A percentile compares a stretch with the other conserved stretches of the same genome.
These are phyloP conservation scores for Fusarium redolens DNA, from an alignment of 2,329 filamentous ascomycete genomes.

Conservation along the genomic window DNA sequence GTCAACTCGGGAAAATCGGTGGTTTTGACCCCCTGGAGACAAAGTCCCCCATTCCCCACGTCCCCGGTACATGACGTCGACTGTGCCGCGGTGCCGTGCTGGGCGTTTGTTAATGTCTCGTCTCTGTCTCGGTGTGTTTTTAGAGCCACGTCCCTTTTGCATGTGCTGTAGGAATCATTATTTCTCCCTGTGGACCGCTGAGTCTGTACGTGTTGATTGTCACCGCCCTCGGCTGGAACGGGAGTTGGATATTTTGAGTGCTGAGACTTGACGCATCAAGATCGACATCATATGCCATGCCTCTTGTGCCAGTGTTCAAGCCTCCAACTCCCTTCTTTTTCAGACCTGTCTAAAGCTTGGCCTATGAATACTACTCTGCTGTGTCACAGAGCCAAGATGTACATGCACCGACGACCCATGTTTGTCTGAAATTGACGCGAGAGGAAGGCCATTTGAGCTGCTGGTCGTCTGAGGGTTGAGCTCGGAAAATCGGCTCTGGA, in stretches of 20 bases:
- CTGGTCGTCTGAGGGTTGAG: constrained; percentile 14
- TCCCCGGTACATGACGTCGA: constrained; percentile 42
- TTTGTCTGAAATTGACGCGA: constrained; percentile 10
- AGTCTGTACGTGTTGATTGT: neutral
- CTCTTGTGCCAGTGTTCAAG: constrained; percentile 7
- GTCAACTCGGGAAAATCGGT: constrained; percentile 45
- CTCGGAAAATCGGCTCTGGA: constrained; percentile 34
- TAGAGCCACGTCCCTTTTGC: constrained; percentile 27
- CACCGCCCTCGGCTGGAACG: constrained; percentile 29
- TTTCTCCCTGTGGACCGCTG: constrained; percentile 3
- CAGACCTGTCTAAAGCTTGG: constrained; percentile 30
- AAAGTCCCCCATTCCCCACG: constrained; percentile 39
- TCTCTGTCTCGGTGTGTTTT: constrained; percentile 21
- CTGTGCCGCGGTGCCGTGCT: constrained; percentile 44
- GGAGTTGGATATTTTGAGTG: constrained; percentile 2
- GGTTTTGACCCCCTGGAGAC: constrained; percentile 27
- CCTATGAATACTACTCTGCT: constrained; percentile 18
- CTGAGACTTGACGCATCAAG: constrained; percentile 24
- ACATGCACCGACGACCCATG: constrained; percentile 21
- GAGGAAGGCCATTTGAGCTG: constrained; percentile 10
- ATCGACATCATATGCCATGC: constrained; percentile 23
- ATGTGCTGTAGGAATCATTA: neutral
- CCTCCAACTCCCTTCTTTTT: constrained; percentile 28
- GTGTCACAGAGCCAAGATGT: constrained; percentile 23
- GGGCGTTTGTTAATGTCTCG: constrained; percentile 22